Base-by-base conservation (phyloP, 106 monocot genomes). In the Allium sativum region DNA sequence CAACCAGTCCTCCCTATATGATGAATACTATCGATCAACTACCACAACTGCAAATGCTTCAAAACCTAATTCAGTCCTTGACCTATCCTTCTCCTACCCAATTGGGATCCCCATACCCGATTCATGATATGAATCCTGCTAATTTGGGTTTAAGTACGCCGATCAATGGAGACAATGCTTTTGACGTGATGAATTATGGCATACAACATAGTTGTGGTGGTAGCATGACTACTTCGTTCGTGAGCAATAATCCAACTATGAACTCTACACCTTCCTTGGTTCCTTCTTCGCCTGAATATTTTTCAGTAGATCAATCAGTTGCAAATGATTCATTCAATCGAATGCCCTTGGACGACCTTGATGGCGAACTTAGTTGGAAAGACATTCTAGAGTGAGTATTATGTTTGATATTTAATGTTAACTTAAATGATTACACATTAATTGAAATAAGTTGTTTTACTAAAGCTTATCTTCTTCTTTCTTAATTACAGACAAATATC, bases 1-100 rank as follows among this genome's bases (percentile, higher is more conserved):
- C 17, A 19, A 2, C 16, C 7, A 52, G 0, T 45, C 44, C 42
- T 18, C 31, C 2, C 31, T 48, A 46, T 15, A 55, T 55, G 45
- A 68, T 59, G 18, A 68, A 55, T 7, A 55, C 68, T 68, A 41
- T 75, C 7, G 31, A 31, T 31, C 52, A 55, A 17, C 47, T 68
- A 11, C 74, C 61, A 21, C 58, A 58, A 56, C 12, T 67, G n/a
- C 59, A 67, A 42, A 3, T 69, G 15, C 41, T 75, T 3, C 68
- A 75, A 31, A 55, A 21, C 56, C 51, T 75, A 2, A 8, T 68
- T 53, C 75, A 68, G 10, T 22, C 46, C 48, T 9, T 68, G 19
- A 44, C 42, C 12, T 31, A 31, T 31, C 4, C 31, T 31, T 31
- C 31, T 31, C 31, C 31, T 31, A 21, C 0, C 45, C 11, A 50